Evolutionary conservation across 345 rosid species (phyloP).

Genomic region (Melaleuca alternifolia): DNA sequence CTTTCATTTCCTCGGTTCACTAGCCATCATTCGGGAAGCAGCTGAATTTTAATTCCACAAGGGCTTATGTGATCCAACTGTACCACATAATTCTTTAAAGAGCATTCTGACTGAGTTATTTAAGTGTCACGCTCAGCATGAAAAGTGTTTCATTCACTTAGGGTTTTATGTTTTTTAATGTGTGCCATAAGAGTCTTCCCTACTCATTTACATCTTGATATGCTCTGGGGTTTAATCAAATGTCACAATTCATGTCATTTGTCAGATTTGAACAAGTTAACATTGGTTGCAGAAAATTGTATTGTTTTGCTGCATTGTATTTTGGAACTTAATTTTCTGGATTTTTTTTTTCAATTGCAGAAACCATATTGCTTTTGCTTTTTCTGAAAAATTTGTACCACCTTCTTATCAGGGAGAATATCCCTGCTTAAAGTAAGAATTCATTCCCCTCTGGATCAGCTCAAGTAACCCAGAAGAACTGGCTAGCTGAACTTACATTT

Average conservation of each 20-base stretch:
- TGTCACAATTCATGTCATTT: background rate
- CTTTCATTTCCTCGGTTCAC: background rate
- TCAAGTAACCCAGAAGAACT: background rate
- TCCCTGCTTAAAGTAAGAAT: background rate
- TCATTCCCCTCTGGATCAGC: background rate
- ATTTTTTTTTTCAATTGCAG: background rate
- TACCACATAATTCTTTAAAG: too few relatives aligned
- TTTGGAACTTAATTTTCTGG: background rate
- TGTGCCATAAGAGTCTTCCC: background rate
- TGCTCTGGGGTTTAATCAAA: background rate
- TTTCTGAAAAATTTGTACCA: too few relatives aligned
- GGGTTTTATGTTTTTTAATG: background rate
- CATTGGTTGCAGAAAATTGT: background rate
- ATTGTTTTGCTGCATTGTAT: background rate
- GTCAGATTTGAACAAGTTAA: background rate
- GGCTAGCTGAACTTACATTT: background rate
- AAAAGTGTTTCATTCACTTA: background rate
- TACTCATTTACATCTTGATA: background rate
- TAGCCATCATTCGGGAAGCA: background rate
- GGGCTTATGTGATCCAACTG: too few relatives aligned
- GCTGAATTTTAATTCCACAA: background rate
- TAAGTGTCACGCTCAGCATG: background rate
- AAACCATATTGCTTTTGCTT: background rate
- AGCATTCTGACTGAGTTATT: background rate
- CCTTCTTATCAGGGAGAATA: background rate